A percentile compares a stretch with the other conserved stretches of the same genome.
These are phyloP conservation scores for Cinchona pubescens DNA, from an alignment of 257 asterid genomes.

Conservation along the genomic window DNA sequence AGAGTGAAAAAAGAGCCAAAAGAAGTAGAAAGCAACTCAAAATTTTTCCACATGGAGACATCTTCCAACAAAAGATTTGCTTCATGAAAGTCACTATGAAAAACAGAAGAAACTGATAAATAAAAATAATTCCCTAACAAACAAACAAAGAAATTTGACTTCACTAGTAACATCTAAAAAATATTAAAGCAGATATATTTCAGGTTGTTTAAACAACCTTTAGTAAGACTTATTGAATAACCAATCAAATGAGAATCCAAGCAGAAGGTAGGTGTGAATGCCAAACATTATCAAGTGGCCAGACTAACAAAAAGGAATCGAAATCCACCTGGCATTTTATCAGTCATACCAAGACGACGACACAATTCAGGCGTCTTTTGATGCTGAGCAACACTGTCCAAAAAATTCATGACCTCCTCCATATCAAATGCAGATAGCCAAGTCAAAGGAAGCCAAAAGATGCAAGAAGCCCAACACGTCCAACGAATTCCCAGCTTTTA, in stretches of 20 bases:
- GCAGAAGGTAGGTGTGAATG: not conserved
- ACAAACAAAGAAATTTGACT: too few species aligned
- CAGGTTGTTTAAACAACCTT: not conserved
- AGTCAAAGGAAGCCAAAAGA: conserved; percentile 40
- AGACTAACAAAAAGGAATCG: not conserved
- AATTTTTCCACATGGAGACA: not conserved
- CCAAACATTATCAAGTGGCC: too few species aligned
- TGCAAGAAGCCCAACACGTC: conserved; percentile 44
- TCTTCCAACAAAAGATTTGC: not conserved
- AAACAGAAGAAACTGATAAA: not conserved
- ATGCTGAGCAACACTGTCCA: conserved; percentile 25
- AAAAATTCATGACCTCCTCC: conserved; percentile 33
- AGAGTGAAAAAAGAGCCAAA: too few species aligned
- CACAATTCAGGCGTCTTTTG: conserved; percentile 40
- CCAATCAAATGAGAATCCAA: not conserved
- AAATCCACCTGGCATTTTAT: conserved; percentile 23
- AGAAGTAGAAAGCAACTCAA: too few species aligned
- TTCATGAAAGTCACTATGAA: not conserved
- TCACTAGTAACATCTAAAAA: too few species aligned
- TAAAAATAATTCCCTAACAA: not conserved
- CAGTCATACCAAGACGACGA: conserved; percentile 24
- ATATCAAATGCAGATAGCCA: conserved; percentile 38
- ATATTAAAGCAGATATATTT: not conserved
- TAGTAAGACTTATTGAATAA: not conserved
- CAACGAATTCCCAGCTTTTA: conserved; percentile 23